A percentile compares a stretch with the other conserved stretches of the same genome.
Conservation (phyloP, 495 filamentous ascomycete species). For the Tuber magnatum region DNA sequence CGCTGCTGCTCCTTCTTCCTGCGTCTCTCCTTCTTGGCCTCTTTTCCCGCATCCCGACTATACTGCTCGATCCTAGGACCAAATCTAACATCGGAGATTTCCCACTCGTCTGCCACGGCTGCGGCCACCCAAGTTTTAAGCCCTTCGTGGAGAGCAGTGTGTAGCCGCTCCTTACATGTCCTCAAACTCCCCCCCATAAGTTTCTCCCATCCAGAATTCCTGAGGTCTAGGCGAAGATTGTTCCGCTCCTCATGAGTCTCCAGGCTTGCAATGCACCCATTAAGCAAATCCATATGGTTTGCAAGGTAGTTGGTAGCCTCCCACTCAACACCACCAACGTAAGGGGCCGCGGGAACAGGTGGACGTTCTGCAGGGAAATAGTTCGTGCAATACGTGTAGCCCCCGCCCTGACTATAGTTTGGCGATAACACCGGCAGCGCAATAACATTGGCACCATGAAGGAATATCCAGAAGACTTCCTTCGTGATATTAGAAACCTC, state of each 20-base stretch:
- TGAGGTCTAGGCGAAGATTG: constrained; percentile 63
- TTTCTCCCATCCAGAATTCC: constrained; percentile 85
- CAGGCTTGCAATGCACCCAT: constrained; percentile 79
- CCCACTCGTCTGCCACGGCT: constrained; percentile 80
- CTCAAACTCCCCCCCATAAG: constrained; percentile 74
- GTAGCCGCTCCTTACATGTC: constrained; percentile 96
- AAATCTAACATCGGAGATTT: constrained; percentile 42
- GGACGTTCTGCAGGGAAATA: constrained; percentile 85
- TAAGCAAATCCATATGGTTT: constrained; percentile 83
- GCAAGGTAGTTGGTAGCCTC: constrained; percentile 95
- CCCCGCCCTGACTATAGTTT: neutral
- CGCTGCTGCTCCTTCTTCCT: constrained; percentile 33
- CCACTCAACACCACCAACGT: constrained; percentile 98
- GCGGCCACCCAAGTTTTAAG: constrained; percentile 85
- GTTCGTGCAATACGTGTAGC: constrained; percentile 52
- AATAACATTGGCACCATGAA: constrained; percentile 86
- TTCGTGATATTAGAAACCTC: constrained; percentile 88
- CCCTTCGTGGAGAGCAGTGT: constrained; percentile 73
- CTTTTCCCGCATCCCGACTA: constrained; percentile 20
- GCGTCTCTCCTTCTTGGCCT: constrained; percentile 29
- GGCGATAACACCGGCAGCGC: constrained; percentile 33
- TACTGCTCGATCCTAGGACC: constrained; percentile 34
- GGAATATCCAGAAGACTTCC: constrained; percentile 99
- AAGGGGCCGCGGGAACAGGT: constrained; percentile 88
- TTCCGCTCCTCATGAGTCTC: constrained; percentile 69